Conservation (phyloP, 495 filamentous ascomycete genomes). For the Penicillium pancosmium region DNA sequence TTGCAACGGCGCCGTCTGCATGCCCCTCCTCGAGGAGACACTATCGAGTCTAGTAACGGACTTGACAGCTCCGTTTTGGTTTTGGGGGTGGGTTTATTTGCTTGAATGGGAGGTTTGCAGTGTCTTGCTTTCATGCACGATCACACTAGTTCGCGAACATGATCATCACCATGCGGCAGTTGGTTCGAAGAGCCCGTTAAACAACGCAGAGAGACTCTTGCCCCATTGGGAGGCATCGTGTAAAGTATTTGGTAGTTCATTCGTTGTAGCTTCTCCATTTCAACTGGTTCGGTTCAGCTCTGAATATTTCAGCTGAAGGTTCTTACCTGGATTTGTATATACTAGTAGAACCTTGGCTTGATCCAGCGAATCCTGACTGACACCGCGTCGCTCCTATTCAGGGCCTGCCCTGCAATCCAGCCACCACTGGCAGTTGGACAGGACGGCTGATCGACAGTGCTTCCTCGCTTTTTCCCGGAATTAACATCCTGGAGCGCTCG, state of each 20-base stretch:
- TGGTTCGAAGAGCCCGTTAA: not conserved
- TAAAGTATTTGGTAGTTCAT: not conserved
- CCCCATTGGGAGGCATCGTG: not conserved
- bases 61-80: conserved; percentile 10
- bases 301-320: not conserved
- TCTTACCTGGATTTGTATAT: not conserved
- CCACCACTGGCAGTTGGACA: not conserved
- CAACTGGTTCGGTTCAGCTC: not conserved
- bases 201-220: not conserved
- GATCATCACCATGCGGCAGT: not conserved
- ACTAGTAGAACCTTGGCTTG: not conserved
- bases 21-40: not conserved
- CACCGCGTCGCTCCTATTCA: not conserved
- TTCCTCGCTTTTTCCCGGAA: conserved; percentile 1
- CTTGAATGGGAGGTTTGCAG: conserved; percentile 11
- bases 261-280: not conserved
- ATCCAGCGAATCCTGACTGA: not conserved
- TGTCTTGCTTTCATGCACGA: not conserved
- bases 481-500: conserved; percentile 1
- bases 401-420: not conserved
- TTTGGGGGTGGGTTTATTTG: conserved; percentile 2
- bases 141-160: conserved; percentile 1
- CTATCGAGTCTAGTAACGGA: conserved; percentile 12
- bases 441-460: conserved; percentile 14
- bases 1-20: conserved; percentile 26